Conservation (phyloP, 306 rosid genomes). For the Cicer cuneatum region DNA sequence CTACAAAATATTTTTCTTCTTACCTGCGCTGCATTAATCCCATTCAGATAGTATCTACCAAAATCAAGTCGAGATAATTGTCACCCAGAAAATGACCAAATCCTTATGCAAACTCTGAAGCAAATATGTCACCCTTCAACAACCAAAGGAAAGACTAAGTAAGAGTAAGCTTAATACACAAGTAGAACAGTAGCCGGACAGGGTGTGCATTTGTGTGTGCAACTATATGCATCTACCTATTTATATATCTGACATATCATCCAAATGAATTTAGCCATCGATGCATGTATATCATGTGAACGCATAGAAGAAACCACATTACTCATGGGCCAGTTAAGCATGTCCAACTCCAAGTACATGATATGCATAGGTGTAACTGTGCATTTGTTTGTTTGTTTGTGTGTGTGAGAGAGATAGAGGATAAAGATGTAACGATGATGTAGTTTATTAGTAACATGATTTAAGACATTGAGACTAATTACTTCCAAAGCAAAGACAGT, state of each 20-base stretch:
- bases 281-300: slow-evolving; percentile 27
- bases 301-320: slow-evolving; percentile 2
- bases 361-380: neutral
- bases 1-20: slow-evolving; percentile 29
- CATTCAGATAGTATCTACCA: slow-evolving; percentile 48
- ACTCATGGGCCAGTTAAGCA: neutral
- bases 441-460: slow-evolving; percentile 17
- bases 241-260: slow-evolving; percentile 19
- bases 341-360: neutral
- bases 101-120: slow-evolving; percentile 44
- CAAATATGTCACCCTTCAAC: slow-evolving; percentile 52
- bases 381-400: neutral
- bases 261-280: slow-evolving; percentile 23
- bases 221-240: slow-evolving; percentile 16
- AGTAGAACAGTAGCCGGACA: slow-evolving; percentile 6
- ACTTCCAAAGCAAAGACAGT: slow-evolving; percentile 24
- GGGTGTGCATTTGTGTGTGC: slow-evolving; percentile 14
- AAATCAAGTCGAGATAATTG: slow-evolving; percentile 50
- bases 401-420: neutral
- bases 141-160: slow-evolving; percentile 28
- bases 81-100: slow-evolving; percentile 42
- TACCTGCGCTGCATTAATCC: slow-evolving; percentile 61
- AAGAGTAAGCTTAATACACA: slow-evolving; percentile 29
- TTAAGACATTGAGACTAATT: slow-evolving; percentile 2
- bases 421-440: neutral